Evolutionary conservation across 345 rosid genomes (phyloP).

Genomic region (Clarkia xantiana): DNA sequence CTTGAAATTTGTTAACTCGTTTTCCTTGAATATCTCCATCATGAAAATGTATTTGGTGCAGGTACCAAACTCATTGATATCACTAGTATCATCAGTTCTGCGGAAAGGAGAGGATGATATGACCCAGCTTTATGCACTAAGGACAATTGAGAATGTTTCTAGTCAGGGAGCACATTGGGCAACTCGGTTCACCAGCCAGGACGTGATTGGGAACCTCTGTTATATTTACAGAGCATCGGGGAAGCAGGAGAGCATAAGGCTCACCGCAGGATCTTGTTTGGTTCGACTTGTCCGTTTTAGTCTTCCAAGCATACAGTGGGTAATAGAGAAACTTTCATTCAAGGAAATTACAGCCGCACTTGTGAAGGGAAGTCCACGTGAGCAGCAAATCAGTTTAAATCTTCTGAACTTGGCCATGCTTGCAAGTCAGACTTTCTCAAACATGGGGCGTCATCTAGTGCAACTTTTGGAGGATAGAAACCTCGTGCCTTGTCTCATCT

Average conservation of each 20-base stretch:
- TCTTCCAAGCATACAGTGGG: conserved; percentile 59
- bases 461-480: conserved; percentile 67
- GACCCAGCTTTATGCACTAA: conserved; percentile 88
- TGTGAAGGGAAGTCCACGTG: conserved; percentile 70
- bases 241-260: conserved; percentile 90
- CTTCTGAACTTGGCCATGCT: conserved; percentile 75
- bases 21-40: not conserved
- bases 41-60: conserved; percentile 15
- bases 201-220: conserved; percentile 71
- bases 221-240: conserved; percentile 77
- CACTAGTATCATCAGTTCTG: conserved; percentile 72
- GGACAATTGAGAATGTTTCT: conserved; percentile 89
- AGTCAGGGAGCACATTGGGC: conserved; percentile 90
- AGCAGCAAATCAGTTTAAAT: conserved; percentile 87
- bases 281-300: conserved; percentile 87
- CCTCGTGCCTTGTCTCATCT: conserved; percentile 52
- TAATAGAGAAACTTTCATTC: conserved; percentile 62
- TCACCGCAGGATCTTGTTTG: conserved; percentile 93
- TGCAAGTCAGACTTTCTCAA: conserved; percentile 58
- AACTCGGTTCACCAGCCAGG: conserved; percentile 82
- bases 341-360: conserved; percentile 73
- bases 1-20: not conserved
- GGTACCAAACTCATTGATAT: conserved; percentile 91
- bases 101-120: conserved; percentile 95
- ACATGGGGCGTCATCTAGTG: conserved; percentile 63